Evolutionary conservation across 2,329 filamentous ascomycete species (phyloP).

Genomic region (Cladorrhinum sp.): DNA sequence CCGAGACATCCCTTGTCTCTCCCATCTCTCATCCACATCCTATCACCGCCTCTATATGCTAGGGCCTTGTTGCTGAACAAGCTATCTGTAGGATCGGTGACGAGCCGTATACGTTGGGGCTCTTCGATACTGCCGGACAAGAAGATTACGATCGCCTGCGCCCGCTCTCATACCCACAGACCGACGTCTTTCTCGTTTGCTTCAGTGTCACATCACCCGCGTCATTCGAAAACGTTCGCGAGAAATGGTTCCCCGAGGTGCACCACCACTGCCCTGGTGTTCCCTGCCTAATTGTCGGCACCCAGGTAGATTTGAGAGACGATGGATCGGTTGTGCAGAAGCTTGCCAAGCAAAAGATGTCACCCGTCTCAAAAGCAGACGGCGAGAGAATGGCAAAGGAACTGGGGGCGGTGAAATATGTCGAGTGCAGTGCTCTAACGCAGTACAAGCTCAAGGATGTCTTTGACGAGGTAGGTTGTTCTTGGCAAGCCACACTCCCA

Average conservation of each 20-base stretch:
- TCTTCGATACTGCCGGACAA: conserved; percentile 98
- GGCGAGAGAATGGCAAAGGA: conserved; percentile 97
- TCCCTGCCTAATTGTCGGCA: conserved; percentile 95
- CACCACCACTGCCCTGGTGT: conserved; percentile 98
- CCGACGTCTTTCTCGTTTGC: conserved; percentile 97
- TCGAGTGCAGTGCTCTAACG: conserved; percentile 95
- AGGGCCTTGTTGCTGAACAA: not conserved
- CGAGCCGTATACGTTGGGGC: conserved; percentile 93
- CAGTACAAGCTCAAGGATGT: conserved; percentile 99
- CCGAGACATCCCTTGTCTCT: conserved; percentile 1
- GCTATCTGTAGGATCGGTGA: conserved; percentile 79
- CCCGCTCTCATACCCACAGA: conserved; percentile 95
- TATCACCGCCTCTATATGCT: conserved; percentile 17
- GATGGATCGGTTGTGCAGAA: conserved; percentile 86
- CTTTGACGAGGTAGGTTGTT: conserved; percentile 81
- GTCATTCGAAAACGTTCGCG: conserved; percentile 97
- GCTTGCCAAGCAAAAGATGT: conserved; percentile 93
- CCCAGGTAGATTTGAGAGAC: conserved; percentile 92
- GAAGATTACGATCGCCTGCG: conserved; percentile 98
- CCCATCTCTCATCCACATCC: not conserved
- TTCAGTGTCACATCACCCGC: conserved; percentile 97
- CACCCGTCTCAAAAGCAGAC: conserved; percentile 85
- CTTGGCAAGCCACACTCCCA: not conserved
- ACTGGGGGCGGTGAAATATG: conserved; percentile 95
- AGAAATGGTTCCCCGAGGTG: conserved; percentile 99